These are phyloP conservation scores for Angomonas ambiguus DNA, from an alignment of 208 protist genomes.

Conservation along the genomic window DNA sequence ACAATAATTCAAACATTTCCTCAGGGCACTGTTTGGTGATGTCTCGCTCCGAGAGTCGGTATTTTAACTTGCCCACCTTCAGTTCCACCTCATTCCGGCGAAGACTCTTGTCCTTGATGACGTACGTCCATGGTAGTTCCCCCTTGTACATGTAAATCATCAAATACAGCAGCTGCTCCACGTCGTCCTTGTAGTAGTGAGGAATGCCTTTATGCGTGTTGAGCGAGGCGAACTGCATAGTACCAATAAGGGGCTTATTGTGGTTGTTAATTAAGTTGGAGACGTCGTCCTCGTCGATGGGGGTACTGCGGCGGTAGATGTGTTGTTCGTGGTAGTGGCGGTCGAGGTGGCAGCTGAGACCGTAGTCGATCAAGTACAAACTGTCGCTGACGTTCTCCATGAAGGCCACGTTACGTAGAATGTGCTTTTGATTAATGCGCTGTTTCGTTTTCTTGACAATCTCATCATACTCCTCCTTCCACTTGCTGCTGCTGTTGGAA, in stretches of 20 bases:
- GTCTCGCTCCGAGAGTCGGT: neutral
- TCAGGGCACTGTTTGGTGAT: neutral
- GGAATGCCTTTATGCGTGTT: neutral
- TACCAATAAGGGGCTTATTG: neutral
- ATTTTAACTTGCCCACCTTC: neutral
- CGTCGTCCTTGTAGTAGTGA: neutral
- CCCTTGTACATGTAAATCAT: neutral
- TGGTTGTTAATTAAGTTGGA: neutral
- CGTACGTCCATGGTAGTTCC: neutral
- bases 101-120: neutral
- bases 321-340: too few species aligned
- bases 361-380: neutral
- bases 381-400: neutral
- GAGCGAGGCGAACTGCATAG: neutral
- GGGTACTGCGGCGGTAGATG: too few species aligned
- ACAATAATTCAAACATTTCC: neutral
- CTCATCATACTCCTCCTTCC: neutral
- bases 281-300: too few species aligned
- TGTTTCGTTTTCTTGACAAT: neutral
- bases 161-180: neutral
- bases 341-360: neutral
- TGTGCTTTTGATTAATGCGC: neutral
- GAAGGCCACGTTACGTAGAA: neutral
- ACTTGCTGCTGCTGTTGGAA: too few species aligned
- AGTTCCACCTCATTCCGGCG: neutral